Base-by-base conservation (phyloP, 805 yeast genomes). In the Pichia ethanolica region DNA sequence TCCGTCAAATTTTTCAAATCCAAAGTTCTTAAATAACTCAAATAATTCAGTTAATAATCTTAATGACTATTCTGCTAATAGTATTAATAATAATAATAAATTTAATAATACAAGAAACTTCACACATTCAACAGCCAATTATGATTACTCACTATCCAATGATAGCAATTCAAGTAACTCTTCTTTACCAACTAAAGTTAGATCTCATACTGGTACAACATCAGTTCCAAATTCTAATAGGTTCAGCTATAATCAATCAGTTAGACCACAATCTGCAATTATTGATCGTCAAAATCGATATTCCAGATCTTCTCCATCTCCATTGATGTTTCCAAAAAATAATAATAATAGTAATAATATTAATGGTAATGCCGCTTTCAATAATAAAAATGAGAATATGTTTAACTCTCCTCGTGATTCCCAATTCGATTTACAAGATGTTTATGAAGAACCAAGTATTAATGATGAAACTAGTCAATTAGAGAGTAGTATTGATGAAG, bases 181-280 rank as follows among this genome's bases (percentile, higher is more conserved):
- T n/a, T 9, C n/a, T 7, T 13, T 26, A 25, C 11, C 42, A 39
- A 12, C 14, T 10, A 39, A 39, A 39, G n/a, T 12, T 11, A 39
- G 27, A 27, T 6, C 4, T 20, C 6, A 39, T 39, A 39, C 35
- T 5, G 13, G 13, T 34, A 13, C 4, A 34, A 3, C 6, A 3
- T n/a, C 32, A 9, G 14, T 6, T 39, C n/a, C n/a, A 28, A 26
- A 13, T 27, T 27, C 42, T 5, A 39, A 44, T 26, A 37, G 47
- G 14, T 44, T 44, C n/a, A 44, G 47, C 27, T 27, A 48, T 33
- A 35, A 25, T 20, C 49, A 48, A 44, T 34, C 59, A 4, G 33
- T 14, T 6, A 52, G 60, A 34, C 62, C 63, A 10, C 42, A 52
- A 10, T 59, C 63, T 5, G 50, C 26, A n/a, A 33, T 37, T 25